A percentile compares a stretch with the other conserved stretches of the same genome.
phyloP scores from a whole-genome alignment of 768 basidiomycete genomes.

The Boletus edulis region DNA sequence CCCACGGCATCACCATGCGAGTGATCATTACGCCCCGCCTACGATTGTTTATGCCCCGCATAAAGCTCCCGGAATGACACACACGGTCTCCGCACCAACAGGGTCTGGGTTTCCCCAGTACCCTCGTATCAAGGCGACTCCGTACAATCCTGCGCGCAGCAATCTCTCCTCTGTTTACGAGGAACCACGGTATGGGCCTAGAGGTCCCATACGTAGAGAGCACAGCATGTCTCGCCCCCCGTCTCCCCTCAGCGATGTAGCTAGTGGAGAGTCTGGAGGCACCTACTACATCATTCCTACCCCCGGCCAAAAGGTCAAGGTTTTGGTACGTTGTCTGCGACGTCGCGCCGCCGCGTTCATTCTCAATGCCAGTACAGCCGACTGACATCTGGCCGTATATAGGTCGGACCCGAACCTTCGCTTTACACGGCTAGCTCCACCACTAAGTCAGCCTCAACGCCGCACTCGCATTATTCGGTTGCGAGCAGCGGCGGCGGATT shows the following conservation, averaged over 20 bases:
- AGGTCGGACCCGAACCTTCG: slow-evolving; percentile 46
- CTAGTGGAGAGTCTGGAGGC: slow-evolving; percentile 58
- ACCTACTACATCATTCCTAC: slow-evolving; percentile 75
- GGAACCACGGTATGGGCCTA: slow-evolving; percentile 32
- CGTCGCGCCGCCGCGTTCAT: neutral
- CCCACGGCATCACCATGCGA: slow-evolving; percentile 40
- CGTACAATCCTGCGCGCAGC: slow-evolving; percentile 40
- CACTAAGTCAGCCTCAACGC: slow-evolving; percentile 54
- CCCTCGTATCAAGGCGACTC: slow-evolving; percentile 40
- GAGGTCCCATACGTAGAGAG: slow-evolving; percentile 27
- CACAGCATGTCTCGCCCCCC: slow-evolving; percentile 35
- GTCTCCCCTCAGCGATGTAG: slow-evolving; percentile 35
- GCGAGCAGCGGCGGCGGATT: slow-evolving; percentile 26
- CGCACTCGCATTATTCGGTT: slow-evolving; percentile 35
- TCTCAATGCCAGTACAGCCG: slow-evolving; percentile 15
- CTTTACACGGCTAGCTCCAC: slow-evolving; percentile 59
- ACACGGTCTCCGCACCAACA: slow-evolving; percentile 65
- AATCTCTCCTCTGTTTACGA: slow-evolving; percentile 38
- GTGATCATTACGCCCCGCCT: slow-evolving; percentile 57
- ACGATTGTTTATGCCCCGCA: slow-evolving; percentile 54
- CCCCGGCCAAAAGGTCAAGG: slow-evolving; percentile 71
- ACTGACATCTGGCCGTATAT: slow-evolving; percentile 31
- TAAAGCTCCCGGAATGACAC: slow-evolving; percentile 61
- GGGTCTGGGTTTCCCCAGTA: slow-evolving; percentile 37
- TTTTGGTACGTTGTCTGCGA: slow-evolving; percentile 53